Evolutionary conservation across 2,329 filamentous ascomycete genomes (phyloP), one percentile per base, ranked within the genome.

Genomic region (Torrubiella hemipterigena): DNA sequence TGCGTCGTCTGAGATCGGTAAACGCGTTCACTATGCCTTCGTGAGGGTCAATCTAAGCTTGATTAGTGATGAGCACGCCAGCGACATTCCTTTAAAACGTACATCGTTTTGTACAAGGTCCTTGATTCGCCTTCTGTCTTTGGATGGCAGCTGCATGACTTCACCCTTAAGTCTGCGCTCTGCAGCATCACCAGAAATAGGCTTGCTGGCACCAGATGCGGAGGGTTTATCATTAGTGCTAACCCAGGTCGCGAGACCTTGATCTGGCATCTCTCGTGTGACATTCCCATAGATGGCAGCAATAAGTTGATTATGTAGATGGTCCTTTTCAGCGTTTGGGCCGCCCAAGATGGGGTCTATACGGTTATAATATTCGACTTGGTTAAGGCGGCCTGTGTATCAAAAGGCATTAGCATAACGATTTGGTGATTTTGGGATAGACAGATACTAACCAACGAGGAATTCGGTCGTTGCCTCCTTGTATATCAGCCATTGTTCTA

Each of bases 141-240:
- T 63, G 35, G 63, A 72, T n/a, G 73, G 75, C 27, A 81, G 61
- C 46, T 77, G 72, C 77, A 81, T 81, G 37, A 81, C 73, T 47
- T 80, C 74, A 42, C 68, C 72, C 57, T 81, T 81, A 29, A 81
- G 51, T 42, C 67, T 66, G 43, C 74, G 63, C 53, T 81, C 76
- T 21, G 70, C 65, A 20, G 76, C 73, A 61, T 81, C 76, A 17
- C 73, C 73, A 17, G 69, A 72, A 28, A 73, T 65, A 15, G 73
- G 70, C 49, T 81, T 81, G 41, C 60, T 68, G 39, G 69, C 68
- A 19, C 67, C 57, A 25, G 61, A 63, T 9, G 68, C 56, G 13
- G 66, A 55, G 13, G 74, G 74, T 45, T 81, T 81, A 44, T 81
- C 76, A 46, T 80, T 78, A 33, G 76, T 74, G 50, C 74, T 79